Evolutionary conservation across 2,329 filamentous ascomycete species (phyloP), one percentile per base, ranked within the genome.

Genomic region (Cytospora mali): DNA sequence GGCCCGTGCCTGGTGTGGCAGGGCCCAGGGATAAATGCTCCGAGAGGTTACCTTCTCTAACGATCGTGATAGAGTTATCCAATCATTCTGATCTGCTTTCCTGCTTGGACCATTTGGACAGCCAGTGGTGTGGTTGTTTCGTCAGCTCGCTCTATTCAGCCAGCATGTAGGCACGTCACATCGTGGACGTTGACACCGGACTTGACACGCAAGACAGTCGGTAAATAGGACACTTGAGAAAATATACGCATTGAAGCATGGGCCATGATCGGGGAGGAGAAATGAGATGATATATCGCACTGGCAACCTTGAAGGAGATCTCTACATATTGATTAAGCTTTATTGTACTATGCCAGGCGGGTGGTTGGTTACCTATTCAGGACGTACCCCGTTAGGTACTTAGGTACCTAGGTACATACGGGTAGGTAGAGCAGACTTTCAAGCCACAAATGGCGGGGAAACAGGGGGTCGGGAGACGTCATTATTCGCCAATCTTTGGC

Each of bases 401-500:
- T 33, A 33, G 31, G 31, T 33, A 31, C 29, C 29, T 31, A 3
- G 31, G 31, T 33, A 33, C 31, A 16, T 16, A 31, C 29, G 6
- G 29, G 29, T 10, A 39, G 14, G 35, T 39, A 39, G 33, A 14
- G 29, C 13, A 5, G n/a, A n/a, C 6, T 6, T 11, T 46, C 42
- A 46, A 46, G 42, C 42, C 42, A 46, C 35, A 46, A 46, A 46
- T 23, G 42, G 42, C n/a, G 42, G 42, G 42, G 42, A 46, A 23
- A 13, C 21, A 18, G 42, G 42, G n/a, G 42, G 13, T n/a, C n/a
- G 23, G 42, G 7, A 13, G 6, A 46, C 42, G 42, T 46, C 42
- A 46, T 46, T 21, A 46, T 46, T 46, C 42, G 42, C 42, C 42
- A 23, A 46, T 46, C 23, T 21, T 2, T 46, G 42, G 42, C n/a